These are phyloP conservation scores for Clonostachys rhizophaga DNA, from an alignment of 2,329 filamentous ascomycete species.

Conservation along the genomic window DNA sequence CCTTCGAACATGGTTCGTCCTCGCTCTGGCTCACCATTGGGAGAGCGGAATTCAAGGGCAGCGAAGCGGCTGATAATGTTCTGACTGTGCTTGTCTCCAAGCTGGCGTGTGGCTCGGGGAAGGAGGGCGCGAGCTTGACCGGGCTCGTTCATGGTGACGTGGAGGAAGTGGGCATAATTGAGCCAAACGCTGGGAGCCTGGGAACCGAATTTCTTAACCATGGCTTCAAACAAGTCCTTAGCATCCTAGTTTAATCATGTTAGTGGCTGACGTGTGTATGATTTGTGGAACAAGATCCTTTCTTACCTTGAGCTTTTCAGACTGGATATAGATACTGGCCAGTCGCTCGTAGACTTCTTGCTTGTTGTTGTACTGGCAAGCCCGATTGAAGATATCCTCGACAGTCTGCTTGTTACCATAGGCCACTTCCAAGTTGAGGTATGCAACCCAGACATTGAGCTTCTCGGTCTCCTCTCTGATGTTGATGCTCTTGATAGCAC, in stretches of 20 bases:
- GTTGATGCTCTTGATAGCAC: slow-evolving; percentile 86
- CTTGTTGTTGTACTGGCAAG: slow-evolving; percentile 89
- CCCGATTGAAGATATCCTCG: slow-evolving; percentile 84
- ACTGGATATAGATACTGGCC: slow-evolving; percentile 92
- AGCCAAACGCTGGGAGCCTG: slow-evolving; percentile 78
- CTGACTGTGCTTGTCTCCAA: slow-evolving; percentile 60
- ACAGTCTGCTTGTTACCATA: slow-evolving; percentile 81
- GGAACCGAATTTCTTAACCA: slow-evolving; percentile 85
- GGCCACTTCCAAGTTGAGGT: slow-evolving; percentile 89
- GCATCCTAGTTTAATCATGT: slow-evolving; percentile 62
- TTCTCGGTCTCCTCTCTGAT: slow-evolving; percentile 90
- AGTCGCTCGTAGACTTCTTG: slow-evolving; percentile 86
- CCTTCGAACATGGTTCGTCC: slow-evolving; percentile 94
- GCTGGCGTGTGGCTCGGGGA: slow-evolving; percentile 77
- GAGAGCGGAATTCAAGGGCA: slow-evolving; percentile 82
- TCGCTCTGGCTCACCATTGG: slow-evolving; percentile 79
- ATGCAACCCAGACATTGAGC: slow-evolving; percentile 90
- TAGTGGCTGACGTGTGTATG: slow-evolving; percentile 1
- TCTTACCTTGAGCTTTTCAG: slow-evolving; percentile 75
- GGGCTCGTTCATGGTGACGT: slow-evolving; percentile 65
- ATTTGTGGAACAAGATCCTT: not conserved
- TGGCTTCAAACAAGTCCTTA: slow-evolving; percentile 77
- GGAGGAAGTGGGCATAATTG: slow-evolving; percentile 93
- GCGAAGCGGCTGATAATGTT: slow-evolving; percentile 83
- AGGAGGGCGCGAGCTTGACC: slow-evolving; percentile 76